Evolutionary conservation across 1,139 yeast species (phyloP).

Genomic region (Zygosaccharomyces sapae): DNA sequence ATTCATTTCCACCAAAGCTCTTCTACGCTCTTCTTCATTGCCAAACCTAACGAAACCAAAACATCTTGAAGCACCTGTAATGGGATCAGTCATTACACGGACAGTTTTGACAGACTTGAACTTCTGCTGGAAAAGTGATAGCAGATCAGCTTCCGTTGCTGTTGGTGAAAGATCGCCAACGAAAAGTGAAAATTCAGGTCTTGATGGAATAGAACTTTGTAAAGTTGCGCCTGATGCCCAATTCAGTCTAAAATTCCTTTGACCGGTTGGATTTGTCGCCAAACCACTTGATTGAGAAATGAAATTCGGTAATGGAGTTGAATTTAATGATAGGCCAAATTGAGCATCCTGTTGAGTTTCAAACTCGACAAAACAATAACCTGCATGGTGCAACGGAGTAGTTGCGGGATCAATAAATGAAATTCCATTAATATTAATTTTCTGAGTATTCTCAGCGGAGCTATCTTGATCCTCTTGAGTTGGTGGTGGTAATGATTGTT

Average conservation of each 20-base stretch:
- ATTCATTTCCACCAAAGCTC: conserved; percentile 78
- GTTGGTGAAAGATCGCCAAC: conserved; percentile 82
- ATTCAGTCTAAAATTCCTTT: conserved; percentile 61
- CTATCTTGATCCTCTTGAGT: background rate
- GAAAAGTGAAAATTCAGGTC: conserved; percentile 64
- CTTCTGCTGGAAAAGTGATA: conserved; percentile 63
- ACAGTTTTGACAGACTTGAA: conserved; percentile 79
- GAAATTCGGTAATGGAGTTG: conserved; percentile 60
- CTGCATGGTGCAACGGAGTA: conserved; percentile 50
- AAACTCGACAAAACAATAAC: conserved; percentile 86
- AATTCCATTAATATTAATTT: conserved; percentile 34
- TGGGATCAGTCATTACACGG: conserved; percentile 79
- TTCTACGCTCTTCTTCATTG: conserved; percentile 64
- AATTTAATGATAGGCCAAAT: conserved; percentile 68
- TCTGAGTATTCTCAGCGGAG: conserved; percentile 14
- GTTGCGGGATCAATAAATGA: conserved; percentile 36
- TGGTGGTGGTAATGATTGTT: conserved; percentile 6
- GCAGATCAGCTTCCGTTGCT: conserved; percentile 69
- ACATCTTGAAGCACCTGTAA: conserved; percentile 73
- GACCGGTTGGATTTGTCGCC: conserved; percentile 30
- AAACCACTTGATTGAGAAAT: conserved; percentile 35
- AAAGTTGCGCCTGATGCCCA: conserved; percentile 78
- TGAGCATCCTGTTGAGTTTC: conserved; percentile 60
- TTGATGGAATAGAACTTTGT: conserved; percentile 29
- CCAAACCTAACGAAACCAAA: conserved; percentile 89